Conservation (phyloP, 75 land plant genomes). For the Cryptomeria japonica region DNA sequence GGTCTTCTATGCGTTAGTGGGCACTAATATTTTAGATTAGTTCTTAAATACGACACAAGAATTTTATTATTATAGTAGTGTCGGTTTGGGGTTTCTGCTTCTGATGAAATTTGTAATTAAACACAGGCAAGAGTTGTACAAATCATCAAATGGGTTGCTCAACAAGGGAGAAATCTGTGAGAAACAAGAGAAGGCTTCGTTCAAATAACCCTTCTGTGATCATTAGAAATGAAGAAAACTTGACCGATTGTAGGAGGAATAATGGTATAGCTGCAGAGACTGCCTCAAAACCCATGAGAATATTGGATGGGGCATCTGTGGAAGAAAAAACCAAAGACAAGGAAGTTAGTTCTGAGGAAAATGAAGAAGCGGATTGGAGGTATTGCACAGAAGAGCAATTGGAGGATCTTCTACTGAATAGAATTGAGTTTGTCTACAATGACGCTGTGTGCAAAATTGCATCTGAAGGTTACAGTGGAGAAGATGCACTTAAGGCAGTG, state of each 20-base stretch:
- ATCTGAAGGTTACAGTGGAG: conserved; percentile 10
- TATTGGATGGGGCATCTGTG: neutral
- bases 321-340: conserved; percentile 7
- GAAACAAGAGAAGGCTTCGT: conserved; percentile 10
- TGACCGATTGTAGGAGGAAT: neutral
- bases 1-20: neutral
- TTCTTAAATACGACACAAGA: neutral
- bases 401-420: conserved; percentile 27
- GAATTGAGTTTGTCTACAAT: conserved; percentile 22
- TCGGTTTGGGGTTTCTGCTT: neutral
- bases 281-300: conserved; percentile 1
- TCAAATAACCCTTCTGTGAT: neutral
- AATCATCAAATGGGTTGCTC: conserved; percentile 7
- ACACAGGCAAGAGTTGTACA: neutral
- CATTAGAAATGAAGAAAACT: neutral
- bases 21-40: neutral
- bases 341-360: conserved; percentile 1
- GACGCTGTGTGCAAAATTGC: conserved; percentile 20
- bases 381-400: conserved; percentile 26
- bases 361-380: conserved; percentile 30
- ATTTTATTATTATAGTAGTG: neutral
- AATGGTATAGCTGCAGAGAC: neutral
- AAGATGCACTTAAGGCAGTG: conserved; percentile 23
- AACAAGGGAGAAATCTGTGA: conserved; percentile 10
- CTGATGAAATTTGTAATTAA: neutral